Conservation (phyloP, 2,329 filamentous ascomycete species). For the Diplodia seriata region DNA sequence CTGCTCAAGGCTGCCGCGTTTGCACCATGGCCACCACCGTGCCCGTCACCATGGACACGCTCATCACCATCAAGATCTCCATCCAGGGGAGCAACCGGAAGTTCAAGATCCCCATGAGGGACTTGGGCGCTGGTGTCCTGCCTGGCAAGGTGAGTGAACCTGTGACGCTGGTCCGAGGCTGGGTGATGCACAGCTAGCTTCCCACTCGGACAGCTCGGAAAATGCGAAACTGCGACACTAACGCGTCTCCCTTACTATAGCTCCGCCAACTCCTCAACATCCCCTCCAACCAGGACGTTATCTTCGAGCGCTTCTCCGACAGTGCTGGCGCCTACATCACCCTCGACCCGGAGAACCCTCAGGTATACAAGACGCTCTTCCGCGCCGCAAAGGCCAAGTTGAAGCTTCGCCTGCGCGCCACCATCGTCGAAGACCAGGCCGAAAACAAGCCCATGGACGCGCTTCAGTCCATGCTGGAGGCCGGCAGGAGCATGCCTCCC, state of each 20-base stretch:
- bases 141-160: constrained; percentile 78
- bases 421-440: constrained; percentile 51
- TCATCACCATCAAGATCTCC: constrained; percentile 85
- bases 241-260: constrained; percentile 53
- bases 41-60: constrained; percentile 68
- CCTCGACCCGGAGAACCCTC: constrained; percentile 76
- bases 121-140: constrained; percentile 76
- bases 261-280: constrained; percentile 74
- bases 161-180: constrained; percentile 7
- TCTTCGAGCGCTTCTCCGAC: constrained; percentile 94
- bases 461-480: constrained; percentile 15
- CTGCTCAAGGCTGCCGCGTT: constrained; percentile 32
- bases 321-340: constrained; percentile 81
- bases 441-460: not conserved
- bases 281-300: constrained; percentile 64
- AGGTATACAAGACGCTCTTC: constrained; percentile 96
- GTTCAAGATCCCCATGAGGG: constrained; percentile 87
- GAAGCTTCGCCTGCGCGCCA: constrained; percentile 88
- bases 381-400: constrained; percentile 97
- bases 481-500: constrained; percentile 8
- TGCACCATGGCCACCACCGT: constrained; percentile 51
- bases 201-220: constrained; percentile 8
- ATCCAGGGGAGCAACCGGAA: constrained; percentile 78
- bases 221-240: constrained; percentile 1
- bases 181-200: constrained; percentile 6